These are phyloP conservation scores for Epichloe hybrida DNA, from an alignment of 2,329 filamentous ascomycete genomes.

Conservation along the genomic window DNA sequence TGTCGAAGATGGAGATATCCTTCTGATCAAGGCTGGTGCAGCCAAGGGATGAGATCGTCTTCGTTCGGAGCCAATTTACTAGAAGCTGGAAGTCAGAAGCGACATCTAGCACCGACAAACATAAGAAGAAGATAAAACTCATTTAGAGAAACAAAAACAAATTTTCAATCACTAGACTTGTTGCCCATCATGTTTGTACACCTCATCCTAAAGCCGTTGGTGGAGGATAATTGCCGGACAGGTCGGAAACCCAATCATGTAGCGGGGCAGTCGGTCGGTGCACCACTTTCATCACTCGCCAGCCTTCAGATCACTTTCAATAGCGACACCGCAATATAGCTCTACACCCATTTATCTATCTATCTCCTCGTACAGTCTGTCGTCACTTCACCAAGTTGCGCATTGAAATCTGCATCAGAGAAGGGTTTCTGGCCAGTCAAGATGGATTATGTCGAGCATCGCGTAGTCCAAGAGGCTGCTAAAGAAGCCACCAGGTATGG, in stretches of 20 bases:
- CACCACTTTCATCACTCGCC: too few relatives aligned
- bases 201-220: too few relatives aligned
- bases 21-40: constrained; percentile 83
- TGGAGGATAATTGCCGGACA: too few relatives aligned
- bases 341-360: neutral
- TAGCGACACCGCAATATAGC: too few relatives aligned
- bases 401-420: neutral
- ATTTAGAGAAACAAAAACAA: neutral
- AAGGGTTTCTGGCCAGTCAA: neutral
- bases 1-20: constrained; percentile 66
- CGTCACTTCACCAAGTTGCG: neutral
- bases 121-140: too few relatives aligned
- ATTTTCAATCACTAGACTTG: neutral
- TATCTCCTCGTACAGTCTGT: neutral
- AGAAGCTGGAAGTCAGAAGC: neutral
- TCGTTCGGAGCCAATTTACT: neutral
- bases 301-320: too few relatives aligned
- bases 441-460: constrained; percentile 47
- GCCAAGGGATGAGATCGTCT: constrained; percentile 46
- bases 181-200: too few relatives aligned
- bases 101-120: neutral
- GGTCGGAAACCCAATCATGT: too few relatives aligned
- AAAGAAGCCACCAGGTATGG: constrained; percentile 26
- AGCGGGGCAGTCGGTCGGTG: too few relatives aligned
- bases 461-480: constrained; percentile 38